These are phyloP conservation scores for Phytophthora hibernalis DNA, from an alignment of 352 stramenopile genomes.

Conservation along the genomic window DNA sequence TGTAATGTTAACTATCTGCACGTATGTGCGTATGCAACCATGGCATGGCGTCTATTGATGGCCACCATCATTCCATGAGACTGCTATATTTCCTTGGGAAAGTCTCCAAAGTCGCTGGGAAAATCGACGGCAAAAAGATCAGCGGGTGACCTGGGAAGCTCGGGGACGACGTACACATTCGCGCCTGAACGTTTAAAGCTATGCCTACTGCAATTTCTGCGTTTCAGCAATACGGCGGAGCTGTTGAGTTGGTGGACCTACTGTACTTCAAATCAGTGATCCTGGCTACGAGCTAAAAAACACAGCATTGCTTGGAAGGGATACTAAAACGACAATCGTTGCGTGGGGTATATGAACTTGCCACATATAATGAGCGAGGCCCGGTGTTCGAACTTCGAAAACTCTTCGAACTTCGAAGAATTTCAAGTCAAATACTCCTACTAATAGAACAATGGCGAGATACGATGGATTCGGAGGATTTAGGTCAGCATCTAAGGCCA, in stretches of 20 bases:
- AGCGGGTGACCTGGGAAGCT: too few relatives aligned
- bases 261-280: background rate
- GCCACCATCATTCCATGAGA: too few relatives aligned
- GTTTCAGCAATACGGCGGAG: background rate
- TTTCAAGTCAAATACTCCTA: background rate
- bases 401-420: too few relatives aligned
- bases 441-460: background rate
- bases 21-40: too few relatives aligned
- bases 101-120: too few relatives aligned
- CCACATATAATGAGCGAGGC: background rate
- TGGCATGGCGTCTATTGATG: too few relatives aligned
- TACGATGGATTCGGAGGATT: background rate
- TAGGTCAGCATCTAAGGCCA: too few relatives aligned
- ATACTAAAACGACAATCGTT: background rate
- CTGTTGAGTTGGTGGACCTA: background rate
- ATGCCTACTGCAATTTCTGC: background rate
- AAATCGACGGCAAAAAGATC: background rate
- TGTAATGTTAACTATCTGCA: too few relatives aligned
- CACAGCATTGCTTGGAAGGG: background rate
- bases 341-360: background rate
- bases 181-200: background rate
- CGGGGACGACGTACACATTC: too few relatives aligned
- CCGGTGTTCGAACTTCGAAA: background rate
- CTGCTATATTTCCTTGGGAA: too few relatives aligned
- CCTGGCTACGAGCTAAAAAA: background rate